Conservation (phyloP, 2,329 filamentous ascomycete genomes). For the Hypoxylon sp. region DNA sequence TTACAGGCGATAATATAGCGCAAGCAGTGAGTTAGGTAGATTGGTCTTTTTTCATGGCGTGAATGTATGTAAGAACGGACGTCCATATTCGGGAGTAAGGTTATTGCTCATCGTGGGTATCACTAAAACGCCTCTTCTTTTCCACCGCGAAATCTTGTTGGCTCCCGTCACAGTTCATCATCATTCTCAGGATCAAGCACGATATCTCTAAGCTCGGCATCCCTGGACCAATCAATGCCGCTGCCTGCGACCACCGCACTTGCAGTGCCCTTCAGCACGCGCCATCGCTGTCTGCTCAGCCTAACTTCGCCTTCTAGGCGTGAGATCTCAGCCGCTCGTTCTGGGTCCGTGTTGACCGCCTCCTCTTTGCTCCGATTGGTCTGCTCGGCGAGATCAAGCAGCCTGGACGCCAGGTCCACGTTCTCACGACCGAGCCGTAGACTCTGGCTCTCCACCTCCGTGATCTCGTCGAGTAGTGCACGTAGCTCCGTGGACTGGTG, state of each 20-base stretch:
- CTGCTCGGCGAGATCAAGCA: conserved; percentile 74
- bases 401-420: conserved; percentile 70
- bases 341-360: conserved; percentile 65
- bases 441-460: conserved; percentile 70
- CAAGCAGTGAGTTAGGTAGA: not conserved
- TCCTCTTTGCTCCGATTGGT: conserved; percentile 67
- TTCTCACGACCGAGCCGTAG: conserved; percentile 72
- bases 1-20: conserved; percentile 5
- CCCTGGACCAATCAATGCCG: conserved; percentile 83
- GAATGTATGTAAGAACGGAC: conserved; percentile 10
- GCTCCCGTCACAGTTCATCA: conserved; percentile 44
- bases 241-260: conserved; percentile 85
- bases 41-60: not conserved
- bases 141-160: not conserved
- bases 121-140: conserved; percentile 12
- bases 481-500: conserved; percentile 69
- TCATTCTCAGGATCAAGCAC: conserved; percentile 77
- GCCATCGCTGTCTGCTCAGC: conserved; percentile 76
- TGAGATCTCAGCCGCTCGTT: conserved; percentile 68
- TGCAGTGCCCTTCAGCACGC: conserved; percentile 82
- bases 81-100: conserved; percentile 8
- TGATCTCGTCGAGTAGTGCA: conserved; percentile 66
- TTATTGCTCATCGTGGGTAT: conserved; percentile 28
- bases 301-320: conserved; percentile 72
- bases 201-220: conserved; percentile 76